Evolutionary conservation across 345 rosid species (phyloP).

Genomic region (Mangifera indica): DNA sequence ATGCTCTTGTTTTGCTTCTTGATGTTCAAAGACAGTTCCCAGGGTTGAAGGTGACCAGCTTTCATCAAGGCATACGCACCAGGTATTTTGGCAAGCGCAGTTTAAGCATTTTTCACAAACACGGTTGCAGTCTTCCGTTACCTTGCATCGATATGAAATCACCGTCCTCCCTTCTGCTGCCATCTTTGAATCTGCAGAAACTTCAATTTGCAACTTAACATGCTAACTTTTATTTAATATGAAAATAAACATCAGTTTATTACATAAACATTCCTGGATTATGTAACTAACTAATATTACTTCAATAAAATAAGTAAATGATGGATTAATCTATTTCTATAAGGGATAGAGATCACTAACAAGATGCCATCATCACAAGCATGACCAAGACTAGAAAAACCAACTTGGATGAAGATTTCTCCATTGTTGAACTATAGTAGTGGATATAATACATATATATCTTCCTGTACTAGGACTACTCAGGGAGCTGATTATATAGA

Average conservation of each 20-base stretch:
- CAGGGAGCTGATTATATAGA: neutral
- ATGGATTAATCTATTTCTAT: neutral
- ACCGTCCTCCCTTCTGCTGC: neutral
- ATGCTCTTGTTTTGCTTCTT: neutral
- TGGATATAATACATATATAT: no score
- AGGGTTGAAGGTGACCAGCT: neutral
- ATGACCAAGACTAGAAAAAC: neutral
- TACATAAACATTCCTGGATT: no score
- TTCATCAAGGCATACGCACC: neutral
- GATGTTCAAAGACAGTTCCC: neutral
- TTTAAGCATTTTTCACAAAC: neutral
- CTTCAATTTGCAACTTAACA: neutral
- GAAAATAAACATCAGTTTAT: no score
- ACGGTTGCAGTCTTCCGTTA: neutral
- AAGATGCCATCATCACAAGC: neutral
- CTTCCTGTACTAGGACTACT: neutral
- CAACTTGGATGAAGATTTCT: neutral
- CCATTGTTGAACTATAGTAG: neutral
- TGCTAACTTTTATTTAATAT: no score
- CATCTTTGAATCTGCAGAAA: neutral
- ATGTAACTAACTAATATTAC: no score
- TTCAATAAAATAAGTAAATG: no score
- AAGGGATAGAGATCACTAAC: neutral
- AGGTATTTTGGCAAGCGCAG: neutral
- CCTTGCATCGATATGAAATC: neutral